A percentile compares a stretch with the other conserved stretches of the same genome.
Conservation (phyloP, 2,329 filamentous ascomycete genomes). For the Colletotrichum lini region DNA sequence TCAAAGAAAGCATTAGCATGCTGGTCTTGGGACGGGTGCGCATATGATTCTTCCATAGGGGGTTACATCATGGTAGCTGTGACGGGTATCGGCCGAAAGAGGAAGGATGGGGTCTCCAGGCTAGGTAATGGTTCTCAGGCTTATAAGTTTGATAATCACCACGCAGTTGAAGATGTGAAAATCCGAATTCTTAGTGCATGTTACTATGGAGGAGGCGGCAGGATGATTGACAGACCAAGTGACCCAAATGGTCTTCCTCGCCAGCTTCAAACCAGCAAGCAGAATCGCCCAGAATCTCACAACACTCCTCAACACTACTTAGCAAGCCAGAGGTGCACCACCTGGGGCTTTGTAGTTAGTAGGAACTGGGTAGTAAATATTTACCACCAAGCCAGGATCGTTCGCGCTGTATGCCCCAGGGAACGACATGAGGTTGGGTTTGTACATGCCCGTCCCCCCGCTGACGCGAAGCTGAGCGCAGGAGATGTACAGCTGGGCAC, state of each 20-base stretch:
- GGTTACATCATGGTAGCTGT: slow-evolving; percentile 6
- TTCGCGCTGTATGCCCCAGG: slow-evolving; percentile 58
- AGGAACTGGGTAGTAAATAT: slow-evolving; percentile 60
- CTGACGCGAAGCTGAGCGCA: slow-evolving; percentile 59
- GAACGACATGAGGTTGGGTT: slow-evolving; percentile 56
- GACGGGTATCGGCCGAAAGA: slow-evolving; percentile 8
- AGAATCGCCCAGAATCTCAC: slow-evolving; percentile 65
- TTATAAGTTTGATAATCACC: too few species aligned
- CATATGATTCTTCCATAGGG: not conserved
- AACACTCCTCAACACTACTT: slow-evolving; percentile 66
- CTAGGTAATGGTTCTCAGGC: not conserved
- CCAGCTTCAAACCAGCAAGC: slow-evolving; percentile 37
- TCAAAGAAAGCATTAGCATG: slow-evolving; percentile 1
- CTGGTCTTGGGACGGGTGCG: not conserved
- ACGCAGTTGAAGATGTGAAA: too few species aligned
- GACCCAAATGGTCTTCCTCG: not conserved
- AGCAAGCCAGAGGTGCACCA: slow-evolving; percentile 41
- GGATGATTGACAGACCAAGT: not conserved
- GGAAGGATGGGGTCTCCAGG: slow-evolving; percentile 1
- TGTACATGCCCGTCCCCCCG: slow-evolving; percentile 57
- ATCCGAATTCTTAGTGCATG: too few species aligned
- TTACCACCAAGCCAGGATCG: slow-evolving; percentile 60
- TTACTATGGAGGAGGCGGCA: too few species aligned
- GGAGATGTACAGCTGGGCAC: slow-evolving; percentile 63
- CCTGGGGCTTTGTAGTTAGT: slow-evolving; percentile 52